phyloP scores from a whole-genome alignment of 148 eudicot genomes.

The Tetragonia tetragonoides region DNA sequence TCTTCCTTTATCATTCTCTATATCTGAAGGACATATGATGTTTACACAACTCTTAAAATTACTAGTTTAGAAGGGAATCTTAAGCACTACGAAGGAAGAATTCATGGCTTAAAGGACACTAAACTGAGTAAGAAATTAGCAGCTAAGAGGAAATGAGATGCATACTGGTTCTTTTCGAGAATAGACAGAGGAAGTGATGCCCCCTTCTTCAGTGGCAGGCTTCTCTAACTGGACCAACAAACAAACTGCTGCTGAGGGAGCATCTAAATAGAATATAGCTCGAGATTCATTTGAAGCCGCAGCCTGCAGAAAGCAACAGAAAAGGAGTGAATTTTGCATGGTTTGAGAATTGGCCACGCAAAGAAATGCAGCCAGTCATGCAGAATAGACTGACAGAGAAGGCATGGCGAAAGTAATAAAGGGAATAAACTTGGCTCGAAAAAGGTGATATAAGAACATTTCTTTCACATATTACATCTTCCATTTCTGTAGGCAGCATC shows the following conservation, averaged over 20 bases:
- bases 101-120: background rate
- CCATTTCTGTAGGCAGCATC: conserved; percentile 58
- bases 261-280: conserved; percentile 84
- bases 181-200: conserved; percentile 89
- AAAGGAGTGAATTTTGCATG: background rate
- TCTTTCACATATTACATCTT: conserved; percentile 54
- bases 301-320: conserved; percentile 39
- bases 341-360: background rate
- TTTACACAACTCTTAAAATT: background rate
- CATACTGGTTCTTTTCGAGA: conserved; percentile 95
- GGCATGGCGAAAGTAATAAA: background rate
- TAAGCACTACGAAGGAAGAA: background rate
- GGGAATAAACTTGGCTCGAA: background rate
- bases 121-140: conserved; percentile 3
- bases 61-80: background rate
- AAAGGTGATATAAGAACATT: background rate
- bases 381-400: background rate
- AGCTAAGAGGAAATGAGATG: conserved; percentile 8
- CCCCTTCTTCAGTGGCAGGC: conserved; percentile 97
- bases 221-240: conserved; percentile 92
- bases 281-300: conserved; percentile 65
- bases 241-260: conserved; percentile 95
- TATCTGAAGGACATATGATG: background rate
- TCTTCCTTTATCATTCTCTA: background rate
- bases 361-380: conserved; percentile 11